A percentile compares a stretch with the other conserved stretches of the same genome.
These are phyloP conservation scores for Populus nigra DNA, from an alignment of 345 rosid genomes.

Conservation along the genomic window DNA sequence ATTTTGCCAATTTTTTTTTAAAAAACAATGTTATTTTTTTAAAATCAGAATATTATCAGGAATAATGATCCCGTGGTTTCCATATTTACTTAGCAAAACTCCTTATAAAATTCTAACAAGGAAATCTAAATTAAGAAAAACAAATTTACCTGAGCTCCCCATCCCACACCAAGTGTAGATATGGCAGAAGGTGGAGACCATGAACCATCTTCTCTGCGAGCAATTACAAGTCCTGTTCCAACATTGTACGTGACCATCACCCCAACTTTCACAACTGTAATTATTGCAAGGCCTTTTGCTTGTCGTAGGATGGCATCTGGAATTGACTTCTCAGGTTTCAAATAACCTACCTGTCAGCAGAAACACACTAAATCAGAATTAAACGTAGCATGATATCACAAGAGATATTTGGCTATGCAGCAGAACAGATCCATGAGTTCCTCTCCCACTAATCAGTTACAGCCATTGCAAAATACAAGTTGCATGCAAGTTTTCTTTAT, in stretches of 20 bases:
- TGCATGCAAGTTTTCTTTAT: neutral
- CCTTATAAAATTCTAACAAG: neutral
- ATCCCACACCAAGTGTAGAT: conserved; percentile 87
- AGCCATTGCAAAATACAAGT: neutral
- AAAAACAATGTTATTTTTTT: no score
- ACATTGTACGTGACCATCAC: conserved; percentile 82
- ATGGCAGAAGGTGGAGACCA: conserved; percentile 99
- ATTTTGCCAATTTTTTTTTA: no score
- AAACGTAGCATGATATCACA: neutral
- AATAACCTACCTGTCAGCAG: conserved; percentile 59
- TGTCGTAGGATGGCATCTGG: conserved; percentile 71
- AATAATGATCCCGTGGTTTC: neutral
- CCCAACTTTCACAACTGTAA: conserved; percentile 82
- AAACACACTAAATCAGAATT: conserved; percentile 16
- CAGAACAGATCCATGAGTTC: neutral
- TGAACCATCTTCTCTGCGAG: conserved; percentile 85
- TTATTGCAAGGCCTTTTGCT: conserved; percentile 92
- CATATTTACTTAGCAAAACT: neutral
- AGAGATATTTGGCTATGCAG: neutral
- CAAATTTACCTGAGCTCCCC: conserved; percentile 89
- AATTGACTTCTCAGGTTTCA: conserved; percentile 78
- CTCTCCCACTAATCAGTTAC: neutral
- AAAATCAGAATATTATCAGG: neutral
- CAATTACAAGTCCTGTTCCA: conserved; percentile 88
- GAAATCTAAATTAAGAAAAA: conserved; percentile 1